Evolutionary conservation across 1,139 yeast genomes (phyloP), one percentile per base, ranked within the genome.

Genomic region (Pichia terricola): DNA sequence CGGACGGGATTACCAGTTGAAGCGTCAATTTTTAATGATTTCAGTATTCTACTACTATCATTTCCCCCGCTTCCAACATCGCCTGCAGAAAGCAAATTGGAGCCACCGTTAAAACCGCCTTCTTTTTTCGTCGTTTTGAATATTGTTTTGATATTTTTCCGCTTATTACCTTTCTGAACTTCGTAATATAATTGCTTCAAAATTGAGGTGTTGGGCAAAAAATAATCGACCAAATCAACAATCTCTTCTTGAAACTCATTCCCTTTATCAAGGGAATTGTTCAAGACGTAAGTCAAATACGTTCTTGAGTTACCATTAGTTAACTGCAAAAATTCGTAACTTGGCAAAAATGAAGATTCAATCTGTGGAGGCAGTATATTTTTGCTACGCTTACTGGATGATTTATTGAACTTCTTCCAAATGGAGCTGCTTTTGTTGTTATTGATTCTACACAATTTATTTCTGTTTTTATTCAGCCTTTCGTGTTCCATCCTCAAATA

Each of bases 221-320:
- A 55, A 35, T 48, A 46, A 10, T 44, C 50, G 28, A 49, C 41
- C 22, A 46, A 35, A 28, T 45, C 45, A 22, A 44, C 38, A 28
- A 56, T 40, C 26, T 56, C 59, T 31, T 42, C 39, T 41, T 55
- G 58, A 34, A 49, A 48, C 22, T 45, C 40, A 10, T 53, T 40
- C 16, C 52, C 51, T 22, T 46, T 46, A 26, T 52, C 39, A 38
- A 59, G 56, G 27, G 50, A 45, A 44, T 50, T 52, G 31, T 53
- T 51, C 10, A 56, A 34, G 28, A 59, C 57, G 35, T 47, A 51
- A 5, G 49, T 47, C 22, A 53, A 55, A 47, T 56, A 59, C 1
- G 50, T 30, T 30, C 52, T 52, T 2, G 62, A 56, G 36, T 50
- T 51, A 0, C 56, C 55, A 31, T 56, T 57, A 1, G 64, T 56